phyloP scores from a whole-genome alignment of 129 eudicot genomes.

The Flaveria robusta region DNA sequence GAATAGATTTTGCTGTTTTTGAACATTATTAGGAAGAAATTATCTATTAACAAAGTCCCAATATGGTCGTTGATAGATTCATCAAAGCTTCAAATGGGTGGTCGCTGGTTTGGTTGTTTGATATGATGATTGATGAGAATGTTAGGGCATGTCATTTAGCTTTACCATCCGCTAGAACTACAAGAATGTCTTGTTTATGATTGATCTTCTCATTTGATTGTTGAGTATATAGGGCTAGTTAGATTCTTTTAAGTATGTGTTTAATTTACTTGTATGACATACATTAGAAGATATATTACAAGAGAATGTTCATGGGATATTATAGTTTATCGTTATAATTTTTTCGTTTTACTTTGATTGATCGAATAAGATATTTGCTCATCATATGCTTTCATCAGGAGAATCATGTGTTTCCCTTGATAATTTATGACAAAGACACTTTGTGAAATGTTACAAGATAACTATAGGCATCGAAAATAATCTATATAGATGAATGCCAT shows the following conservation, averaged over 20 bases:
- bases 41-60: constrained; percentile 5
- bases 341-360: neutral
- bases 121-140: constrained; percentile 20
- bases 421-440: too few relatives aligned
- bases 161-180: constrained; percentile 18
- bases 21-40: constrained; percentile 5
- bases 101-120: constrained; percentile 17
- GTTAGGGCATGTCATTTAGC: constrained; percentile 26
- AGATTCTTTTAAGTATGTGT: constrained; percentile 1
- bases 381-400: too few relatives aligned
- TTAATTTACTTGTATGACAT: neutral
- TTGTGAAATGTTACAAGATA: too few relatives aligned
- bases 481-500: too few relatives aligned
- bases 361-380: too few relatives aligned
- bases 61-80: constrained; percentile 22
- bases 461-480: too few relatives aligned
- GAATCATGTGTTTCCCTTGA: too few relatives aligned
- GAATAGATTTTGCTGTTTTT: constrained; percentile 38
- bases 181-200: constrained; percentile 12
- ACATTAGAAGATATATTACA: neutral
- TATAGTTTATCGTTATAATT: neutral
- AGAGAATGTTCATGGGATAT: neutral
- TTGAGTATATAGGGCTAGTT: constrained; percentile 24
- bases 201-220: constrained; percentile 1
- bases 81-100: constrained; percentile 10